Conservation (phyloP, 1,139 yeast species). For the Suhomyces anneliseae region DNA sequence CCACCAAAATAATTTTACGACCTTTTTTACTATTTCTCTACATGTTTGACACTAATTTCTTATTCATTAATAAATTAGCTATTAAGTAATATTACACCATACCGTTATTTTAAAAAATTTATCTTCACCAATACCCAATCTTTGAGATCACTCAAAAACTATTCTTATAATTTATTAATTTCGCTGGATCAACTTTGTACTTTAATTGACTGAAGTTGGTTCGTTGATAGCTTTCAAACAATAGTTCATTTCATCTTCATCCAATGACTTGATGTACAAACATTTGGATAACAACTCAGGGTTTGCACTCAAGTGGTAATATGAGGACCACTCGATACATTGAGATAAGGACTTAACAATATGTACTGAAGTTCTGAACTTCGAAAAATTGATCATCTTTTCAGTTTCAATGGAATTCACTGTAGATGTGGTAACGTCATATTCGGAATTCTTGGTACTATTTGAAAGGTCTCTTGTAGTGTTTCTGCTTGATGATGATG, state of each 20-base stretch:
- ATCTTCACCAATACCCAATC: too few species aligned
- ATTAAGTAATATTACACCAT: neutral
- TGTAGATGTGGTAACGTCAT: constrained; percentile 17
- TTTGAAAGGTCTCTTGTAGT: constrained; percentile 2
- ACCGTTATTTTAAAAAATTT: too few species aligned
- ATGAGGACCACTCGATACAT: constrained; percentile 80
- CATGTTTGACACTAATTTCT: neutral
- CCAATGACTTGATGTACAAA: constrained; percentile 72
- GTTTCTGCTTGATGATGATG: constrained; percentile 3
- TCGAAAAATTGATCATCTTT: constrained; percentile 68
- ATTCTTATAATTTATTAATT: too few species aligned
- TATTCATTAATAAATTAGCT: neutral
- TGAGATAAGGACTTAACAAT: constrained; percentile 79
- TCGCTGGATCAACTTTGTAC: too few species aligned
- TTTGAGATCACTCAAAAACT: too few species aligned
- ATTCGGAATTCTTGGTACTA: constrained; percentile 4
- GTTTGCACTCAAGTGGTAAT: constrained; percentile 52
- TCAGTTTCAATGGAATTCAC: constrained; percentile 27
- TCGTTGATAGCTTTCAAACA: constrained; percentile 20
- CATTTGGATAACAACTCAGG: constrained; percentile 77
- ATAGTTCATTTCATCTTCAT: constrained; percentile 72
- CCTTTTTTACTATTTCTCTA: neutral
- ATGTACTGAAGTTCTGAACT: constrained; percentile 74
- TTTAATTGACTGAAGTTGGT: neutral
- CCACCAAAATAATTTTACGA: too few species aligned